phyloP scores from a whole-genome alignment of 225 moss, liverwort and hornwort genomes.

The Thuidium tamariscinum region DNA sequence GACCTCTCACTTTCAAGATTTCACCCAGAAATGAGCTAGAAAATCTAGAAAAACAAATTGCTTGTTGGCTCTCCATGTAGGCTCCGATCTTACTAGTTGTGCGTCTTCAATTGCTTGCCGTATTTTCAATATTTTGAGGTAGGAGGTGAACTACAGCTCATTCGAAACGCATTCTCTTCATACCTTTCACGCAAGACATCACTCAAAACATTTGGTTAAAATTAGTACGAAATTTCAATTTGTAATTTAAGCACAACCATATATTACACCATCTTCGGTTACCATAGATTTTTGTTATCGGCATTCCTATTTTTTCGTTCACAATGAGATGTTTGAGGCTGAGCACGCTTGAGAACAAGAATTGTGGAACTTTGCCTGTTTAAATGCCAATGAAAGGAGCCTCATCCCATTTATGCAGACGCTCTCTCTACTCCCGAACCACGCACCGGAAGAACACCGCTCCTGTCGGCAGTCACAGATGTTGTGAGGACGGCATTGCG shows the following conservation, averaged over 20 bases:
- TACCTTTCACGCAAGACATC: neutral
- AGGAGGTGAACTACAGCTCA: neutral
- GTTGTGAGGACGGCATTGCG: slow-evolving; percentile 57
- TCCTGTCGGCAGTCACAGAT: slow-evolving; percentile 45
- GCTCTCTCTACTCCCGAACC: neutral
- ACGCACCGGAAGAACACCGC: neutral
- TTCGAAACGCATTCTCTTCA: neutral
- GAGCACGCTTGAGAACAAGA: neutral
- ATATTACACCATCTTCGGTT: neutral
- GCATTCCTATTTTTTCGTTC: neutral
- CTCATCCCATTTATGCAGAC: slow-evolving; percentile 16
- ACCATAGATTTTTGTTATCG: neutral
- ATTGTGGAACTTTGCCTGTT: neutral
- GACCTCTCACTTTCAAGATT: neutral
- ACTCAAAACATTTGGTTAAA: neutral
- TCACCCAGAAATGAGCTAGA: neutral
- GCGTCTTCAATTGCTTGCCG: neutral
- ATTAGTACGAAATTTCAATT: neutral
- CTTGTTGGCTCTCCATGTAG: neutral
- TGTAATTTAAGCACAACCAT: neutral
- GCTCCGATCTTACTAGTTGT: neutral
- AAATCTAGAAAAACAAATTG: neutral
- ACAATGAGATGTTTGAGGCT: neutral
- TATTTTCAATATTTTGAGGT: neutral
- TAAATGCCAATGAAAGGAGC: neutral